Base-by-base conservation (phyloP, 1,139 yeast genomes). In the Yamadazyma sp. region DNA sequence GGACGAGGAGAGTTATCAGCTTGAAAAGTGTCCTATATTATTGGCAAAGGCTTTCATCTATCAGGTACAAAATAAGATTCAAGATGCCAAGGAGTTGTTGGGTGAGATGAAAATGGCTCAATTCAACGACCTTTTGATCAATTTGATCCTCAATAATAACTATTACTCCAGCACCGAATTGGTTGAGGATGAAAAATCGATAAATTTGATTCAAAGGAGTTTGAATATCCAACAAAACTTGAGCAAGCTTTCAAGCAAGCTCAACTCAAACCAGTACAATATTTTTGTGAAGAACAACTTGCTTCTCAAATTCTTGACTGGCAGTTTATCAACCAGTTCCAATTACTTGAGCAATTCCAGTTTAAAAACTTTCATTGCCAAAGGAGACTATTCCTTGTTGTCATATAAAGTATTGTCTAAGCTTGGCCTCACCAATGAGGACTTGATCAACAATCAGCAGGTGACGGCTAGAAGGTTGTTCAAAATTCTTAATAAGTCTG, bases 21-120 rank as follows among this genome's bases (percentile, higher is more conserved):
- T 61, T 23, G 87, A 81, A 54, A 53, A 80, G 20, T 69, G 74
- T 12, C 90, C 94, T 14, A 83, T 86, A 28, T 56, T 73, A 42
- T 61, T 87, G 31, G 94, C 90, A 52, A 75, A 76, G 21, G 84
- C 95, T 1, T 88, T 77, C 53, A 77, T 83, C 16, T 63, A 78
- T 41, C 80, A 78, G 44, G 44, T 70, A 10, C 54, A 62, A 24
- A 82, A 82, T 6, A 59, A 76, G 8, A 29, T 42, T 1, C 65
- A 54, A 1, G 67, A 69, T 36, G 78, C 88, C 2, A 45, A 61
- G 35, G 50, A 58, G 2, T 62, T 81, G 4, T 57, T 68, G 44
- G 39, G 56, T 4, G 50, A 42, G 32, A 54, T 53, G 25, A 56
- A 57, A 31, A 37, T 51, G 26, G 52, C 46, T 11, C 42, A 48